Evolutionary conservation across 2,329 filamentous ascomycete genomes (phyloP), one percentile per base, ranked within the genome.

Genomic region (Botryotinia convoluta): DNA sequence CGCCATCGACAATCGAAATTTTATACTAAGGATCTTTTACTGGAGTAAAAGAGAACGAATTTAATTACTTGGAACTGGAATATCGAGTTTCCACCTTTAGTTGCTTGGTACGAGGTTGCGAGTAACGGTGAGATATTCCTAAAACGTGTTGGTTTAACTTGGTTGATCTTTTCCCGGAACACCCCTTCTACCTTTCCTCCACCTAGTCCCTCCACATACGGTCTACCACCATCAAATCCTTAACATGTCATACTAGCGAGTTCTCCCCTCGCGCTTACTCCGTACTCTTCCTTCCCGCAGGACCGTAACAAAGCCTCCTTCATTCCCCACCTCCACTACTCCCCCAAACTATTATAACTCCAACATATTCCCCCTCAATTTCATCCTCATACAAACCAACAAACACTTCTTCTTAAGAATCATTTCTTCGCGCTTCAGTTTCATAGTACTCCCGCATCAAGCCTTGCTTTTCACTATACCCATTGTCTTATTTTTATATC

Each of bases 1-100:
- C 22, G 20, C 63, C 44, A 67, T 51, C 32, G 63, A 67, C 44
- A 35, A 67, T 67, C 63, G 44, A 67, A 37, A 67, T 67, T 67
- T 48, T 37, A 51, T 67, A 51, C 32, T 37, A 37, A 48, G 44
- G 44, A 67, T 67, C 63, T 67, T 57, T 29, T 57, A 57, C 26
- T 57, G n/a, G 51, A 54, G 51, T n/a, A 54, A 54, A 29, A 54
- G 51, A 29, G 26, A 4, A 18, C n/a, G n/a, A 32, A 44, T 26
- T 35, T 48, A 65, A 44, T 35, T 65, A 8, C 10, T 48, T 65
- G 63, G 44, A 44, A 48, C 42, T 29, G 29, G 62, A 65, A 65
- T 65, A 26, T 22, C 62, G 12, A 35, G 29, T 65, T 32, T 35
- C 20, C 62, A 18, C 37, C 29, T 45, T 16, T 65, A 45, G 22